Conservation (phyloP, 352 stramenopile genomes). For the Aphanomyces astaci region DNA sequence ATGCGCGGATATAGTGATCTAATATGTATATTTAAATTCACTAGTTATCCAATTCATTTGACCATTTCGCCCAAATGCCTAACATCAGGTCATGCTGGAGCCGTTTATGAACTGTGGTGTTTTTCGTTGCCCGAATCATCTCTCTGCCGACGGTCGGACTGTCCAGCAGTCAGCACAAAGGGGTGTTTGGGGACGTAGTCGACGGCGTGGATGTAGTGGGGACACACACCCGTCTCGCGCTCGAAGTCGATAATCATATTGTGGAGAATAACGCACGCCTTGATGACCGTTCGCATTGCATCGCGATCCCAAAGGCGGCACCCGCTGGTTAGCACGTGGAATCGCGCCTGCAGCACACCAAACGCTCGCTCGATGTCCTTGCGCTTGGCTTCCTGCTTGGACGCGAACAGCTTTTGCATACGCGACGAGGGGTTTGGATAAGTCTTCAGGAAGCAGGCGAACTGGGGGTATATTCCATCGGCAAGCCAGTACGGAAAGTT, state of each 20-base stretch:
- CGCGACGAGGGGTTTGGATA: not conserved
- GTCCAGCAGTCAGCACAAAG: not conserved
- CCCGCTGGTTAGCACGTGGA: not conserved
- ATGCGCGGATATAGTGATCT: not conserved
- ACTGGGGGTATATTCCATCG: conserved; percentile 14
- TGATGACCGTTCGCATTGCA: conserved; percentile 6
- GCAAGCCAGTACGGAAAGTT: conserved; percentile 7
- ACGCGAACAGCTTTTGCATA: conserved; percentile 7
- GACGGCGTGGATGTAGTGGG: not conserved
- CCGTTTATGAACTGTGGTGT: not conserved
- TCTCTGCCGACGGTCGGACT: not conserved
- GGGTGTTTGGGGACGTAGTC: too few species aligned
- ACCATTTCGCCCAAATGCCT: not conserved
- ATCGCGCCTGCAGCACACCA: conserved; percentile 14
- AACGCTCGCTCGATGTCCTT: conserved; percentile 17
- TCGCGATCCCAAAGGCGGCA: not conserved
- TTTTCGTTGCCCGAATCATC: not conserved
- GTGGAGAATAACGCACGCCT: conserved; percentile 20
- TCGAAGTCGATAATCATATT: conserved; percentile 13
- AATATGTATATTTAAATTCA: not conserved
- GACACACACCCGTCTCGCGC: not conserved
- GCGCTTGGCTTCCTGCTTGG: conserved; percentile 1
- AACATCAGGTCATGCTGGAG: not conserved
- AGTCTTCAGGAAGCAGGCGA: conserved; percentile 10
- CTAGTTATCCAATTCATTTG: not conserved